Base-by-base conservation (phyloP, 2,329 filamentous ascomycete species). In the Fusarium tuaranense region DNA sequence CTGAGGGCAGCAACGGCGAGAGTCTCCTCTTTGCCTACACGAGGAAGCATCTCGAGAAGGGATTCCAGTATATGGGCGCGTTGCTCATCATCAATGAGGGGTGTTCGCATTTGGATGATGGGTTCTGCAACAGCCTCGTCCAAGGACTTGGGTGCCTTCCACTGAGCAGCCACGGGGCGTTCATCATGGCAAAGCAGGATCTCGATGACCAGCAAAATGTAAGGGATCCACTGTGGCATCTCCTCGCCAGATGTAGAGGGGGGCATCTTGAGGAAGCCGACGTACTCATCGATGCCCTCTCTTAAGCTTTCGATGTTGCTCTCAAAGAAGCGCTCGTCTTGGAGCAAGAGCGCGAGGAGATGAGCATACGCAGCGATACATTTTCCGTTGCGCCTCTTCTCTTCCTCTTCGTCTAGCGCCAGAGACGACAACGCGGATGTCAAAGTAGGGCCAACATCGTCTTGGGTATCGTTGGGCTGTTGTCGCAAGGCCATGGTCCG, bases 211-310 rank as follows among this genome's bases (percentile, higher is more conserved):
- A 98, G 88, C 38, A 99, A 87, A 36, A 98, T 91, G 79, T 97
- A 95, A 14, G 95, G 94, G 73, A 98, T 93, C 95, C 96, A 99
- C 2, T 95, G 94, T 6, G 95, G 94, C n/a, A 95, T 87, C 68
- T 97, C 93, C 59, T 97, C 94, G 0, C 88, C 86, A 5, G 93
- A 87, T 66, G 92, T 90, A 30, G 92, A 90, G 0, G 90, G 86
- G 7, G 90, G 87, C 5, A 95, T 85, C 78, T 93, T 92, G 76
- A 99, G 89, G 81, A 98, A 98, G 3, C 87, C 88, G 32, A 98
- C 87, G 71, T 98, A 91, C 41, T 92, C 92, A 12, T 88, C 87
- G 46, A 98, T 93, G 78, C 93, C 94, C 20, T 94, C 92, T 79
- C 93, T 93, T 27, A 99, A 84, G 41, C 92, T 92, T 32, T 92